Evolutionary conservation across 805 yeast species (phyloP).

Genomic region (Schwanniomyces occidentalis): DNA sequence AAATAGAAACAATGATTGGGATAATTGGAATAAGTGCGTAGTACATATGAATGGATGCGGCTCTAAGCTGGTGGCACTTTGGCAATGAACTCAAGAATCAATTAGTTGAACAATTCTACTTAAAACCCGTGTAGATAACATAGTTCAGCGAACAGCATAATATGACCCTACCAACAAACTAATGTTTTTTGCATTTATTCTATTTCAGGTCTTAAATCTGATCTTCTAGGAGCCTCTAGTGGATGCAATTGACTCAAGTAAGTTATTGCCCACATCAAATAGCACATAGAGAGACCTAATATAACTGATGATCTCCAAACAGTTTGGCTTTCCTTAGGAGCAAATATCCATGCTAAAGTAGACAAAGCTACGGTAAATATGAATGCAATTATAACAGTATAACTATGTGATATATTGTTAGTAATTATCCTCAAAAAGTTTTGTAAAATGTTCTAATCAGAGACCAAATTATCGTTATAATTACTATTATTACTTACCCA

Average conservation of each 20-base stretch:
- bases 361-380: slow-evolving; percentile 58
- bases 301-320: slow-evolving; percentile 52
- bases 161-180: too few species aligned
- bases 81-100: too few species aligned
- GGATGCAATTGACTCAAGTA: slow-evolving; percentile 88
- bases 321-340: slow-evolving; percentile 73
- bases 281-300: slow-evolving; percentile 73
- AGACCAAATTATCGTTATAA: slow-evolving; percentile 1
- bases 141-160: too few species aligned
- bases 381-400: slow-evolving; percentile 68
- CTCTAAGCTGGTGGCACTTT: too few species aligned
- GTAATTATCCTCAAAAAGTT: slow-evolving; percentile 6
- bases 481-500: slow-evolving; percentile 16
- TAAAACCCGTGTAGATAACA: too few species aligned
- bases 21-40: too few species aligned
- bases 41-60: too few species aligned
- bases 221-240: slow-evolving; percentile 83
- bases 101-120: too few species aligned
- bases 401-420: slow-evolving; percentile 41
- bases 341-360: slow-evolving; percentile 75
- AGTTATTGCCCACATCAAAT: slow-evolving; percentile 90
- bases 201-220: slow-evolving; percentile 87
- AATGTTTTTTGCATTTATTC: too few species aligned
- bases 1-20: too few species aligned
- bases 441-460: neutral